These are phyloP conservation scores for Meyerozyma sp. DNA, from an alignment of 1,139 yeast genomes.

Conservation along the genomic window DNA sequence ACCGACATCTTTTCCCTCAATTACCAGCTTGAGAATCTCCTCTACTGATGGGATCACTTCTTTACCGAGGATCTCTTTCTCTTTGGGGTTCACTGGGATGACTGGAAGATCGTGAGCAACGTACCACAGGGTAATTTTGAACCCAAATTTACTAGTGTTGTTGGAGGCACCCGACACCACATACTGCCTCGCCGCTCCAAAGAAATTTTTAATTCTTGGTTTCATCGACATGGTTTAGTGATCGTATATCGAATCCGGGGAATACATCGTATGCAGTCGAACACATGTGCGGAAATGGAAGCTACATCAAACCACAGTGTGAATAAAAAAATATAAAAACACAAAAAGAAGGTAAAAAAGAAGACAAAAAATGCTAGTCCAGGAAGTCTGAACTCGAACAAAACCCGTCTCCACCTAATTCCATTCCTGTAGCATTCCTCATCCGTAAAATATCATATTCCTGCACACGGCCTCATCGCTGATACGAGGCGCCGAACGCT, in stretches of 20 bases:
- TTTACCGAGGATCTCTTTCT: constrained; percentile 40
- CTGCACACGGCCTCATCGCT: too few relatives aligned
- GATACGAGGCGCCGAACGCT: too few relatives aligned
- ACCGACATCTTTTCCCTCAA: constrained; percentile 18
- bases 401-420: too few relatives aligned
- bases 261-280: background rate
- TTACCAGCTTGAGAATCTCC: constrained; percentile 22
- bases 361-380: too few relatives aligned
- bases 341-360: too few relatives aligned
- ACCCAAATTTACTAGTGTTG: constrained; percentile 64
- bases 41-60: constrained; percentile 33
- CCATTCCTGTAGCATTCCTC: too few relatives aligned
- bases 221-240: constrained; percentile 32
- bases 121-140: constrained; percentile 69
- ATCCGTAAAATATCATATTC: too few relatives aligned
- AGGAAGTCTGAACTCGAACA: too few relatives aligned
- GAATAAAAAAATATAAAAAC: too few relatives aligned
- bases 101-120: constrained; percentile 51
- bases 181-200: constrained; percentile 48
- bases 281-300: too few relatives aligned
- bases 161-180: constrained; percentile 74
- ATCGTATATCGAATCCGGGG: background rate
- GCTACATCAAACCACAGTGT: too few relatives aligned
- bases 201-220: constrained; percentile 40
- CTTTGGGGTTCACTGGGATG: constrained; percentile 61